phyloP scores from a whole-genome alignment of 129 eudicot genomes.

The Artemisia annua region DNA sequence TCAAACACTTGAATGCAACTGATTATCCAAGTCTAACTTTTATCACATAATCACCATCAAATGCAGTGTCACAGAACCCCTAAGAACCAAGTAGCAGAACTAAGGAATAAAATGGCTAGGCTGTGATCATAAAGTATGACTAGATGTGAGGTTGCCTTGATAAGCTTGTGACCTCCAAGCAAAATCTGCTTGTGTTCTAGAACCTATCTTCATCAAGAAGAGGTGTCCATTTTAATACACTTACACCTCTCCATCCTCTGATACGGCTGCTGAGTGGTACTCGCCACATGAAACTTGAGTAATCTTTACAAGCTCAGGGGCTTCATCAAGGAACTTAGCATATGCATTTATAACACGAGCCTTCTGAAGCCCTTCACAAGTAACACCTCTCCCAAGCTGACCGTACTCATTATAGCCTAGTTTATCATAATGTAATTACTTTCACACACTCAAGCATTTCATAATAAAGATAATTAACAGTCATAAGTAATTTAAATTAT shows the following conservation, averaged over 20 bases:
- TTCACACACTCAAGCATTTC: conserved; percentile 13
- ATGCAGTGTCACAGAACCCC: conserved; percentile 13
- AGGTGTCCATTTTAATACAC: conserved; percentile 53
- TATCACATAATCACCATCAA: conserved; percentile 3
- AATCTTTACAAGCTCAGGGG: conserved; percentile 97
- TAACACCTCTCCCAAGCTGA: conserved; percentile 98
- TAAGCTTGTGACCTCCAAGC: conserved; percentile 27
- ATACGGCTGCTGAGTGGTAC: conserved; percentile 95
- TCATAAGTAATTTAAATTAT: neutral
- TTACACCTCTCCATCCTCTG: conserved; percentile 97
- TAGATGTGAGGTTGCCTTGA: conserved; percentile 32
- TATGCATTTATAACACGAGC: conserved; percentile 71
- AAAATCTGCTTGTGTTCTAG: conserved; percentile 39
- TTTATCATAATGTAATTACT: conserved; percentile 45
- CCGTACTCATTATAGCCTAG: conserved; percentile 98
- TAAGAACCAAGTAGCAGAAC: neutral
- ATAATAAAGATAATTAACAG: neutral
- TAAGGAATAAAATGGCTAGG: neutral
- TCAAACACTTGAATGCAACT: too few species aligned
- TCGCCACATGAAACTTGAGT: conserved; percentile 94
- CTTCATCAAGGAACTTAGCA: conserved; percentile 88
- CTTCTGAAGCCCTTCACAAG: conserved; percentile 97
- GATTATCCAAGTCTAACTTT: neutral
- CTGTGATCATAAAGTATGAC: conserved; percentile 17
- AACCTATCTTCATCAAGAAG: conserved; percentile 45